Percentiles rank a stretch among this genome's conserved stretches.
These are phyloP conservation scores for Stemphylium beticola DNA, from an alignment of 2,329 filamentous ascomycete species.

Conservation along the genomic window DNA sequence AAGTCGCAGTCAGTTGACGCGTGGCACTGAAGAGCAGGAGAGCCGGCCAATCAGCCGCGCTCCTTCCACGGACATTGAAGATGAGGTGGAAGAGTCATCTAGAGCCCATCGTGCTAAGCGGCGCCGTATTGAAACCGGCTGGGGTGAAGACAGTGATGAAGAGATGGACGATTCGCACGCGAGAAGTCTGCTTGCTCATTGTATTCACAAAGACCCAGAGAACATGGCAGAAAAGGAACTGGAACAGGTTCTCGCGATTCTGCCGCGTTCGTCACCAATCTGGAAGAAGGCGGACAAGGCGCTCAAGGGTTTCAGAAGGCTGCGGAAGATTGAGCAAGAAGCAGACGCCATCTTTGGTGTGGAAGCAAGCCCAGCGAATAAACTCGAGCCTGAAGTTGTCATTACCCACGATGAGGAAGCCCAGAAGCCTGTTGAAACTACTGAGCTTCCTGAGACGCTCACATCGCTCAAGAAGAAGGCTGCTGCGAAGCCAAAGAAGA, in stretches of 20 bases:
- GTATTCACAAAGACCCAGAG: conserved; percentile 68
- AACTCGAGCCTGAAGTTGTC: conserved; percentile 44
- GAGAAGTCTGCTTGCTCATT: conserved; percentile 55
- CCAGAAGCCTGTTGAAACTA: conserved; percentile 46
- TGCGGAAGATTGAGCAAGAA: conserved; percentile 82
- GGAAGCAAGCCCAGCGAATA: conserved; percentile 55
- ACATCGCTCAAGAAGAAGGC: conserved; percentile 43
- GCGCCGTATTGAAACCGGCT: conserved; percentile 53
- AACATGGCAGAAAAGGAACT: conserved; percentile 69
- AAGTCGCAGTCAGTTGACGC: conserved; percentile 67
- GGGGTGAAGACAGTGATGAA: conserved; percentile 57
- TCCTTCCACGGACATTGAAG: conserved; percentile 58
- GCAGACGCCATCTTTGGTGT: conserved; percentile 72
- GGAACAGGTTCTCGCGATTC: conserved; percentile 61
- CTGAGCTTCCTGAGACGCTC: conserved; percentile 39
- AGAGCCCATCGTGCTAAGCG: conserved; percentile 54
- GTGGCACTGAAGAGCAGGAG: conserved; percentile 85
- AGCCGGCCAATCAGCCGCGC: conserved; percentile 79
- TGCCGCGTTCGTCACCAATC: conserved; percentile 67
- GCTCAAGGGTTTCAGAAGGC: conserved; percentile 59
- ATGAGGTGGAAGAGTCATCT: conserved; percentile 57
- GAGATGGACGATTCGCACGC: conserved; percentile 57
- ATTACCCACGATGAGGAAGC: conserved; percentile 54
- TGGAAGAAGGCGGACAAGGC: conserved; percentile 75
- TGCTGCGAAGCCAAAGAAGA: conserved; percentile 69